A percentile compares a stretch with the other conserved stretches of the same genome.
Conservation (phyloP, 495 filamentous ascomycete genomes). For the Penicillium canariense region DNA sequence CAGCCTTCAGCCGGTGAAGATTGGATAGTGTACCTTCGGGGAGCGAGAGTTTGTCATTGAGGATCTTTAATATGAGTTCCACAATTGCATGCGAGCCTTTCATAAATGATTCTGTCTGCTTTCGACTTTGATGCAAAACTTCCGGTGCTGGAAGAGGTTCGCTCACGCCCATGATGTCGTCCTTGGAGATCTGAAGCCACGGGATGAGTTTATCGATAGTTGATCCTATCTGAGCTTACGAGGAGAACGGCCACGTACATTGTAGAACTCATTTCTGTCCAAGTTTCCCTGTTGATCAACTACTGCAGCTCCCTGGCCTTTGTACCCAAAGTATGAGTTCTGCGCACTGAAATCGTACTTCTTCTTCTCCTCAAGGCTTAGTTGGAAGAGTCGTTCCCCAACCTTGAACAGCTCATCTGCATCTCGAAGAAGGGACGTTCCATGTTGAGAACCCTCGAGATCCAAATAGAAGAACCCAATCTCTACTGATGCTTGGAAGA, state of each 20-base stretch:
- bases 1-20: conserved; percentile 48
- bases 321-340: conserved; percentile 54
- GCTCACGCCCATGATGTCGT: conserved; percentile 50
- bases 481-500: conserved; percentile 49
- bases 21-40: conserved; percentile 43
- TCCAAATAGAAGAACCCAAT: conserved; percentile 67
- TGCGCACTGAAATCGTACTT: conserved; percentile 48
- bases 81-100: conserved; percentile 47
- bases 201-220: background rate
- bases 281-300: conserved; percentile 53
- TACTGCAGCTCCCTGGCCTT: conserved; percentile 48
- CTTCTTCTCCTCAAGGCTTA: conserved; percentile 52
- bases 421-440: conserved; percentile 40
- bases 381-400: conserved; percentile 45
- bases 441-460: conserved; percentile 39
- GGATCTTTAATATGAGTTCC: conserved; percentile 44
- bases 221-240: no score
- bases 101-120: conserved; percentile 48
- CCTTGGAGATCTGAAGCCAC: conserved; percentile 42
- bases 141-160: conserved; percentile 45
- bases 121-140: conserved; percentile 36
- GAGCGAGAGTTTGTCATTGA: conserved; percentile 52
- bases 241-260: conserved; percentile 35
- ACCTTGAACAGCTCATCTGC: conserved; percentile 47
- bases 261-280: conserved; percentile 63